Percentiles rank a stretch among this genome's conserved stretches.
These are phyloP conservation scores for Gossypium davidsonii DNA, from an alignment of 441 rosid genomes.

Conservation along the genomic window DNA sequence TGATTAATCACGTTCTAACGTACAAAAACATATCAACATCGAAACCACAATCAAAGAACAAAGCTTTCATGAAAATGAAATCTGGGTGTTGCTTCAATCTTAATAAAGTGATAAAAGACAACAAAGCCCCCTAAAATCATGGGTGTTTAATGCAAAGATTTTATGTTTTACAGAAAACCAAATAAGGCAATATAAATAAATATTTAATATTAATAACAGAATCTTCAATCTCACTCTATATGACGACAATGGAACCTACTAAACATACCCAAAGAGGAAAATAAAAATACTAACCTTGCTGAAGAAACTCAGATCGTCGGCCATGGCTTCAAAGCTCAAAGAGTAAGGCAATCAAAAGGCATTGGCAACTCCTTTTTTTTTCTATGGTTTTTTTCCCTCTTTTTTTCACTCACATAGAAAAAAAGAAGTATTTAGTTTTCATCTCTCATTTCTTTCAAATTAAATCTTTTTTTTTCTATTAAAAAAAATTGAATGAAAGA, in stretches of 20 bases:
- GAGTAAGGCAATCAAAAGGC: constrained; percentile 26
- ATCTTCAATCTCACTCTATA: constrained; percentile 11
- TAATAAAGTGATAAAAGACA: not conserved
- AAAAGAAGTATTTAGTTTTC: not conserved
- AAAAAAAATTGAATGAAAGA: not conserved
- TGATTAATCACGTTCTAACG: constrained; percentile 18
- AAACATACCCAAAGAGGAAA: not conserved
- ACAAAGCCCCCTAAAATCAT: constrained; percentile 3
- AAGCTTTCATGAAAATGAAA: constrained; percentile 18
- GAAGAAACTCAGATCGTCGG: constrained; percentile 49
- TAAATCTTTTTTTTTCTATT: not conserved
- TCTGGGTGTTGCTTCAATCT: constrained; percentile 22
- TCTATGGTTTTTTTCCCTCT: not conserved
- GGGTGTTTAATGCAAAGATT: not conserved
- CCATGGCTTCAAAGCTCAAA: constrained; percentile 41
- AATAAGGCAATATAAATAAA: constrained; percentile 15
- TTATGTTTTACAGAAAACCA: constrained; percentile 17
- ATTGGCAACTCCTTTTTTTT: constrained; percentile 29
- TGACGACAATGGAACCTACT: constrained; percentile 7
- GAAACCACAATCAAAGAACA: constrained; percentile 15
- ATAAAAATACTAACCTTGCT: constrained; percentile 37
- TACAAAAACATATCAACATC: not conserved
- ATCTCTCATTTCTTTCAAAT: not conserved
- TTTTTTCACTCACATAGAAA: constrained; percentile 1
- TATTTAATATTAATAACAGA: not conserved